These are phyloP conservation scores for Mycena kentingensis DNA, from an alignment of 768 basidiomycete genomes.

Conservation along the genomic window DNA sequence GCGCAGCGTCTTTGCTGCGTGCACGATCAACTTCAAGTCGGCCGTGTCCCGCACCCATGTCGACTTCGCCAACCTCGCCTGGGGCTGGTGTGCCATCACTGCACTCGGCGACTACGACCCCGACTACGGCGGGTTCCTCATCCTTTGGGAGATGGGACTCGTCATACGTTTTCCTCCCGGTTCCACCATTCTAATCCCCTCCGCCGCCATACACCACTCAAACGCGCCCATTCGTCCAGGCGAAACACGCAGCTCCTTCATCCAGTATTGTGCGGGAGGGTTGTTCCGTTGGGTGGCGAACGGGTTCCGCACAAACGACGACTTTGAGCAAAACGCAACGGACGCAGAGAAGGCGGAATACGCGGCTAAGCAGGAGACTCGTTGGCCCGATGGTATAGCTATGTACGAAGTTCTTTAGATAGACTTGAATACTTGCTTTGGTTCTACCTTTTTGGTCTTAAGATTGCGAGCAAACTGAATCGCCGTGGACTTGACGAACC, in stretches of 20 bases:
- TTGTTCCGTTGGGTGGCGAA: constrained; percentile 7
- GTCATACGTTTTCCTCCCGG: constrained; percentile 2
- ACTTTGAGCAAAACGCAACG: neutral
- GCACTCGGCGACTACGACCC: constrained; percentile 1
- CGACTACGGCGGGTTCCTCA: neutral
- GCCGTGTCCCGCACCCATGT: neutral
- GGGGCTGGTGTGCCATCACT: constrained; percentile 9
- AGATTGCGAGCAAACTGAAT: too few relatives aligned
- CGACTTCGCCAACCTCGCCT: neutral
- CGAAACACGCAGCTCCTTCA: constrained; percentile 1
- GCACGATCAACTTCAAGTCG: constrained; percentile 1
- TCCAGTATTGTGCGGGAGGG: neutral
- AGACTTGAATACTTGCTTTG: too few relatives aligned
- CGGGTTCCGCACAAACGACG: neutral
- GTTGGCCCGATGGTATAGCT: too few relatives aligned
- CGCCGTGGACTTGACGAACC: too few relatives aligned
- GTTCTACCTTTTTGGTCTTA: too few relatives aligned
- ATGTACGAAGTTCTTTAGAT: too few relatives aligned
- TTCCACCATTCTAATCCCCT: constrained; percentile 4
- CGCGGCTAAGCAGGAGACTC: too few relatives aligned
- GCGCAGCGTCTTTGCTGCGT: neutral
- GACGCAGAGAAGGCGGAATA: neutral
- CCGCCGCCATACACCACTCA: constrained; percentile 3
- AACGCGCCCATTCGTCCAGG: neutral
- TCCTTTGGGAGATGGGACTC: constrained; percentile 4